phyloP scores from a whole-genome alignment of 2,329 filamentous ascomycete species.

The Colletotrichum cuscutae region DNA sequence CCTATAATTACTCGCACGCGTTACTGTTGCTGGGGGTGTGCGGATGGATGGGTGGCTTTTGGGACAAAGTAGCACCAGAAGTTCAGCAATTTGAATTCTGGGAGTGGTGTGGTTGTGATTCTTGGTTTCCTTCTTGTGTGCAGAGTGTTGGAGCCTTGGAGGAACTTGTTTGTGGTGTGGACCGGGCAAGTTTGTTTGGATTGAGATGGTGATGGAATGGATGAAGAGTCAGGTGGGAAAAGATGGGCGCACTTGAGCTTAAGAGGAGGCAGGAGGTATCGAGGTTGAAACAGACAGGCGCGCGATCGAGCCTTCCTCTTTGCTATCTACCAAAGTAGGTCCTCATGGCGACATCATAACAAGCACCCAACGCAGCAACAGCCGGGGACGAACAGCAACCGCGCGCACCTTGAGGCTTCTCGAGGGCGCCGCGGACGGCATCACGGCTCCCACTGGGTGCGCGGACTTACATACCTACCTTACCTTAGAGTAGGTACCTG shows the following conservation, averaged over 20 bases:
- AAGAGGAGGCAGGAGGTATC: slow-evolving; percentile 2
- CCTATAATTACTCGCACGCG: slow-evolving; percentile 15
- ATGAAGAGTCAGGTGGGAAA: background rate
- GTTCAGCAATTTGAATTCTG: slow-evolving; percentile 1
- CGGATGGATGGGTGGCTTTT: background rate
- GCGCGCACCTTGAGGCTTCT: slow-evolving; percentile 8
- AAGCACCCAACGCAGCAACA: slow-evolving; percentile 21
- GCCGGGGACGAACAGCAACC: slow-evolving; percentile 11
- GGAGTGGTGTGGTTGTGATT: background rate
- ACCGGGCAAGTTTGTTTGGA: slow-evolving; percentile 1
- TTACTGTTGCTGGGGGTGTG: background rate
- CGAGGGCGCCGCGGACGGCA: background rate
- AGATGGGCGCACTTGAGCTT: slow-evolving; percentile 1
- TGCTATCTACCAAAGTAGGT: background rate
- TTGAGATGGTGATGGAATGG: slow-evolving; percentile 9
- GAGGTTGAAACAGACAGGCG: slow-evolving; percentile 5
- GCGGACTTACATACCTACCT: background rate
- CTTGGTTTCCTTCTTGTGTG: too few species aligned
- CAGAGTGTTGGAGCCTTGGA: background rate
- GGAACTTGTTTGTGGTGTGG: background rate
- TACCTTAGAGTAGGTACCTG: background rate
- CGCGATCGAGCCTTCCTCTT: slow-evolving; percentile 5
- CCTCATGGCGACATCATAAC: slow-evolving; percentile 21
- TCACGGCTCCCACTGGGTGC: slow-evolving; percentile 22
- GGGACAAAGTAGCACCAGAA: background rate